Conservation (phyloP, 2,329 filamentous ascomycete species). For the Epicoccum sorghinum region DNA sequence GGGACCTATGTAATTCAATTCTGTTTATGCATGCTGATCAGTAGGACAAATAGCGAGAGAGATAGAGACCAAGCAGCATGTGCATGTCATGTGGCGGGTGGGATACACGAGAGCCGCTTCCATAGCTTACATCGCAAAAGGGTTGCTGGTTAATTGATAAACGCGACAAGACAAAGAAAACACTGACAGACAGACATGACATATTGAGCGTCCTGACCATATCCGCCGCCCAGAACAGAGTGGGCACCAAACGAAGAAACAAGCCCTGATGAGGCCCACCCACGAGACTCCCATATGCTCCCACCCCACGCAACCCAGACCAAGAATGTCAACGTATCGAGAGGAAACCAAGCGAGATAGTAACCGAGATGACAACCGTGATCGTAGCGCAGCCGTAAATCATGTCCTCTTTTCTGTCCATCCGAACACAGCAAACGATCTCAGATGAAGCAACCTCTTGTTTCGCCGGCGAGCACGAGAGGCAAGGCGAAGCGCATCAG, state of each 20-base stretch:
- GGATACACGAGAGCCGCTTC: constrained; percentile 23
- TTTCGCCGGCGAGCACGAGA: constrained; percentile 35
- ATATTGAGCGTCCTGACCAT: neutral
- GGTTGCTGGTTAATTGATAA: constrained; percentile 27
- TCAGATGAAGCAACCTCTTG: constrained; percentile 25
- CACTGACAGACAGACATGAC: constrained; percentile 35
- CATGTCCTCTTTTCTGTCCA: constrained; percentile 28
- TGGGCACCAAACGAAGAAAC: constrained; percentile 20
- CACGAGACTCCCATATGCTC: constrained; percentile 14
- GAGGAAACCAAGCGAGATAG: constrained; percentile 19
- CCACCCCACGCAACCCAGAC: constrained; percentile 22
- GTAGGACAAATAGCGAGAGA: neutral
- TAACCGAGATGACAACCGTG: constrained; percentile 30
- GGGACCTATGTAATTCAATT: no score
- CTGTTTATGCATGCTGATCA: no score
- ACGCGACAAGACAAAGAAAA: constrained; percentile 28
- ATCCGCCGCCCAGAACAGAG: constrained; percentile 17
- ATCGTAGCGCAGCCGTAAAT: constrained; percentile 32
- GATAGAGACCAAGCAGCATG: neutral
- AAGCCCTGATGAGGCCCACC: constrained; percentile 15
- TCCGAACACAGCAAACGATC: constrained; percentile 19
- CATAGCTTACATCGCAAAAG: constrained; percentile 29
- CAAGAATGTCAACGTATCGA: constrained; percentile 21
- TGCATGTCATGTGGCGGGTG: neutral
- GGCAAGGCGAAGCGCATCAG: constrained; percentile 21